Percentiles rank a stretch among this genome's conserved stretches.
Conservation (phyloP, 2,329 filamentous ascomycete species). For the Nemania sp. region DNA sequence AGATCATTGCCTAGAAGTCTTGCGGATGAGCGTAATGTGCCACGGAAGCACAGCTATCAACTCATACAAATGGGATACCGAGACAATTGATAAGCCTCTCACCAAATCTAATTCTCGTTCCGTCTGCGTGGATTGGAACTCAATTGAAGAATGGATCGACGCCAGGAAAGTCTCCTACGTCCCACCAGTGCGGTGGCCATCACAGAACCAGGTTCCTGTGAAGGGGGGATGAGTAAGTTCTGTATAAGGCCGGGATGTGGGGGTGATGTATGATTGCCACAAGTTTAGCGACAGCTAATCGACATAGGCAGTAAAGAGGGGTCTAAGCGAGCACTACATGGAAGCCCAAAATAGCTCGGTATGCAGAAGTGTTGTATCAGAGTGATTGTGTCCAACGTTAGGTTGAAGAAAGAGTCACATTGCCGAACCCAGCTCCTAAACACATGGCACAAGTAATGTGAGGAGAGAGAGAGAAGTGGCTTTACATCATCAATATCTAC, state of each 20-base stretch:
- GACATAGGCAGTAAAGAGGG: no score
- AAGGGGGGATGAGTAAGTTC: background rate
- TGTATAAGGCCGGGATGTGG: background rate
- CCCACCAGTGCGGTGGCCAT: slow-evolving; percentile 6
- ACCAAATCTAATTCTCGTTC: slow-evolving; percentile 16
- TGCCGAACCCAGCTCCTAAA: no score
- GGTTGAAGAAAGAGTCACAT: no score
- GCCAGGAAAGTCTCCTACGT: slow-evolving; percentile 7
- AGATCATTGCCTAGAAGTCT: slow-evolving; percentile 24
- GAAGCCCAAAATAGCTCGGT: no score
- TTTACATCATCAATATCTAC: no score
- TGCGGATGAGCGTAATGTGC: slow-evolving; percentile 22
- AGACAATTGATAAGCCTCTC: slow-evolving; percentile 5
- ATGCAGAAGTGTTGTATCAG: no score
- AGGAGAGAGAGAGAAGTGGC: no score
- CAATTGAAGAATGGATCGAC: slow-evolving; percentile 22
- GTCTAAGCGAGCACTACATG: no score
- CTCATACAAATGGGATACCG: slow-evolving; percentile 19
- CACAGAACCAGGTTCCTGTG: background rate
- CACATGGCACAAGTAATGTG: no score
- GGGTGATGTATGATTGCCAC: no score
- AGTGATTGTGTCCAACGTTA: no score
- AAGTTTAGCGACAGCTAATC: no score
- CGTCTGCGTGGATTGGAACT: slow-evolving; percentile 19
- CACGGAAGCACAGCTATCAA: slow-evolving; percentile 17